A percentile compares a stretch with the other conserved stretches of the same genome.
phyloP scores from a whole-genome alignment of 2,329 filamentous ascomycete genomes.

The Amesomyces nigricolor region DNA sequence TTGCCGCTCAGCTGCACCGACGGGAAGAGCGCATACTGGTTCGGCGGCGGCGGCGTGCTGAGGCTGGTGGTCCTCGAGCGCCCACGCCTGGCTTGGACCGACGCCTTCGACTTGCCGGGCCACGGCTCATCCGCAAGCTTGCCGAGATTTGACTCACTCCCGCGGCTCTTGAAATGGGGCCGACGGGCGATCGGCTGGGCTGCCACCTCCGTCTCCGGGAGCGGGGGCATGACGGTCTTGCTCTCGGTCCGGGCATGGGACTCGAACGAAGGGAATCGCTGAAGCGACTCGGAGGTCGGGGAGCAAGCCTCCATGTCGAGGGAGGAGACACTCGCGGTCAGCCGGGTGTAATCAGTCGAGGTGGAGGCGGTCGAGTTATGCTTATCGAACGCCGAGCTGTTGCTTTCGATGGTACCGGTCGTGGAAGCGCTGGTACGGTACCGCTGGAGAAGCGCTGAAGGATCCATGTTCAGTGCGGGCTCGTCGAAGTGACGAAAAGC shows the following conservation, averaged over 20 bases:
- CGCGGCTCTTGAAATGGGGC: constrained; percentile 25
- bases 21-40: constrained; percentile 44
- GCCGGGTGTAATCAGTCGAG: constrained; percentile 48
- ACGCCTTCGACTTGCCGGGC: constrained; percentile 24
- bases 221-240: constrained; percentile 24
- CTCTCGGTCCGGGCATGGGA: constrained; percentile 22
- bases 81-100: constrained; percentile 29
- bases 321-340: constrained; percentile 49
- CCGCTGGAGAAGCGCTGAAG: constrained; percentile 31
- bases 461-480: constrained; percentile 33
- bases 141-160: constrained; percentile 29
- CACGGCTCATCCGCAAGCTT: constrained; percentile 19
- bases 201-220: constrained; percentile 30
- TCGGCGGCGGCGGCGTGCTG: constrained; percentile 41
- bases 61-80: constrained; percentile 44
- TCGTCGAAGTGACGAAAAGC: constrained; percentile 33
- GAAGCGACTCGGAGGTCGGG: constrained; percentile 21
- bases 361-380: constrained; percentile 51
- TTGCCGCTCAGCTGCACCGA: constrained; percentile 25
- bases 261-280: constrained; percentile 23
- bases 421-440: constrained; percentile 52
- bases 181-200: constrained; percentile 24
- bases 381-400: constrained; percentile 44
- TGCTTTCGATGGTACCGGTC: constrained; percentile 44
- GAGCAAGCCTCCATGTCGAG: constrained; percentile 32